Evolutionary conservation across 176 grass and related monocot species (phyloP).

Genomic region (Hordeum vulgare): MorexV3_pseudomolecules_assembly NC_058522.1:484655569-484656068

Average conservation of each 20-base stretch:
- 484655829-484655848: slow-evolving; percentile 66
- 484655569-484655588: slow-evolving; percentile 70
- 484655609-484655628: slow-evolving; percentile 62
- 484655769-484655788: slow-evolving; percentile 74
- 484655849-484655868: slow-evolving; percentile 75
- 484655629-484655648: slow-evolving; percentile 85
- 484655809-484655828: slow-evolving; percentile 91
- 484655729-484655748: slow-evolving; percentile 76
- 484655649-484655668: slow-evolving; percentile 77
- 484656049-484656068: slow-evolving; percentile 68
- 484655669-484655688: slow-evolving; percentile 63
- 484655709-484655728: slow-evolving; percentile 74
- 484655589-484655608: slow-evolving; percentile 67
- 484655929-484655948: slow-evolving; percentile 88
- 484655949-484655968: slow-evolving; percentile 78
- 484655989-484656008: slow-evolving; percentile 92
- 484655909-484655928: slow-evolving; percentile 94
- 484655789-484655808: slow-evolving; percentile 79
- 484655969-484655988: slow-evolving; percentile 84
- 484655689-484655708: slow-evolving; percentile 85
- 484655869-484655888: slow-evolving; percentile 80
- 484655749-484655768: slow-evolving; percentile 63
- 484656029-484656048: slow-evolving; percentile 63
- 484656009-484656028: slow-evolving; percentile 60
- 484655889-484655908: slow-evolving; percentile 73